Base-by-base conservation (phyloP, 768 basidiomycete species). In the Infundibulicybe gibba region DNA sequence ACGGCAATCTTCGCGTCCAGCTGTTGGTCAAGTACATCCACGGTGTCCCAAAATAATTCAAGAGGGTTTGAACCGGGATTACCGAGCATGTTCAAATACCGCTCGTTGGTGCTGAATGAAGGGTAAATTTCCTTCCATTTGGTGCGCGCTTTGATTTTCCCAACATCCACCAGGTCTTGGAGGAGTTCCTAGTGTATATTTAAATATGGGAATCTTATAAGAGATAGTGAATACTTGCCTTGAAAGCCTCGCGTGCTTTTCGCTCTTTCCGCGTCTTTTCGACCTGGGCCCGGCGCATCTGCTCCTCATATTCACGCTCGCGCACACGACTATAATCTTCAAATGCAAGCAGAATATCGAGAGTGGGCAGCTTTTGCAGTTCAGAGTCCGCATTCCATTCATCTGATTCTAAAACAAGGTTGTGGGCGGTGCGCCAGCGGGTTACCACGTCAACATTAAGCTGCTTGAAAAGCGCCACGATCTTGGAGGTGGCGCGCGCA, bases 121-220 rank as follows among this genome's bases (percentile, higher is more conserved):
- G 90, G 85, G 55, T 93, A 93, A 20, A 93, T 76, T 32, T 87
- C 77, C 62, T 93, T 93, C 95, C 95, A 99, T 62, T 94, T 94
- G 3, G 85, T 82, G 30, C 86, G 81, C 4, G 93, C 83, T 44
- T 79, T 84, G 65, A 98, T 76, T 43, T 82, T 74, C 6, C 88
- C 83, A 0, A 69, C 62, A 3, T 75, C 66, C 6, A 86, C 68
- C n/a, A 97, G 70, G 41, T 82, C 83, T 37, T 79, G 71, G 14
- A 99, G 74, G 25, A 97, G 69, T 5, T 72, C 78, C 87, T 94
- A 51, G 8, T 41, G n/a, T 47, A 13, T 37, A 43, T 30, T 37
- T 37, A 32, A 6, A 21, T 30, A 25, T 35, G 34, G 33, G 15
- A 3, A 37, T 32, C 38, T 13, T n/a, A 37, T 16, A 32, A n/a